Conservation (phyloP, 306 rosid genomes). For the Ochetophila trinervis region DNA sequence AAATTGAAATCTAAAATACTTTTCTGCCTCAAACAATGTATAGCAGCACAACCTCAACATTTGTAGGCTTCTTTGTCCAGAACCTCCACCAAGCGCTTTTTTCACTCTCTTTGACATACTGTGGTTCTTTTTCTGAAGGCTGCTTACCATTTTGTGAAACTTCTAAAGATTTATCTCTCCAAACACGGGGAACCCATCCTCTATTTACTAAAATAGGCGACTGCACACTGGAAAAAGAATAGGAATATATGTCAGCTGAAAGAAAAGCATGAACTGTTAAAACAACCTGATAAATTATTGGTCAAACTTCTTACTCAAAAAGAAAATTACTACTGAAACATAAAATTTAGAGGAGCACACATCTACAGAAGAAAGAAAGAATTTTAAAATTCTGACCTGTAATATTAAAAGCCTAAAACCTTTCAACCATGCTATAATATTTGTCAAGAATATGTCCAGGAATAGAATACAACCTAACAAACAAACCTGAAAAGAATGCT, state of each 20-base stretch:
- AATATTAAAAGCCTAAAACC: not conserved
- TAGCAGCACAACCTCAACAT: conserved; percentile 46
- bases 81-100: conserved; percentile 82
- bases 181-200: conserved; percentile 97
- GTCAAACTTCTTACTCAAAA: not conserved
- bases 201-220: conserved; percentile 76
- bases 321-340: not conserved
- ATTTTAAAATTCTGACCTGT: not conserved
- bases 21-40: conserved; percentile 16
- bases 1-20: conserved; percentile 15
- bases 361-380: not conserved
- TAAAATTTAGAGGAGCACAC: not conserved
- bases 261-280: not conserved
- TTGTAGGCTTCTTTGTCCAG: conserved; percentile 55
- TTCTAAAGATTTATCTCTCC: conserved; percentile 67
- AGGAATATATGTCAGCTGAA: conserved; percentile 24
- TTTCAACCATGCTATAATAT: not conserved
- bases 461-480: no score
- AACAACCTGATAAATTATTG: not conserved
- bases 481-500: no score
- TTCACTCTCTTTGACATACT: conserved; percentile 35
- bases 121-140: conserved; percentile 29
- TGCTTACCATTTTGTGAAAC: conserved; percentile 32
- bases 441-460: no score
- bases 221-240: conserved; percentile 48